These are phyloP conservation scores for Psilocybe azurescens DNA, from an alignment of 768 basidiomycete species.

Conservation along the genomic window DNA sequence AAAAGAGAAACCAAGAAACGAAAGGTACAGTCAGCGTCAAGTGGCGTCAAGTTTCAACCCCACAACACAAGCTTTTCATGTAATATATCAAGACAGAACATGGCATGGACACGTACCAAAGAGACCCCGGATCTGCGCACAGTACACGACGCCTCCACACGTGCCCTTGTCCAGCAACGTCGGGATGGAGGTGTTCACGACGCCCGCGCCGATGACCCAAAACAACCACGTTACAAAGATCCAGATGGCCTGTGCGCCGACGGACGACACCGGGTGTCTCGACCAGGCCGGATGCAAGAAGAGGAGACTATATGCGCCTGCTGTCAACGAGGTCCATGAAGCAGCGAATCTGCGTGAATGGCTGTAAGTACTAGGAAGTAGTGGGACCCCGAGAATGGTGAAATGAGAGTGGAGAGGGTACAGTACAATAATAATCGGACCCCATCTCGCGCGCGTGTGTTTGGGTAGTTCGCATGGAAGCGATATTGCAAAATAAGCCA, in stretches of 20 bases:
- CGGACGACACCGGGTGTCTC: conserved; percentile 54
- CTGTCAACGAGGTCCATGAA: conserved; percentile 64
- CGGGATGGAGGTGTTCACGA: conserved; percentile 56
- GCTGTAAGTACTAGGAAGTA: background rate
- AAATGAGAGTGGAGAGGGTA: background rate
- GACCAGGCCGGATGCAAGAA: conserved; percentile 67
- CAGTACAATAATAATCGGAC: conserved; percentile 53
- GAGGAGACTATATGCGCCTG: conserved; percentile 56
- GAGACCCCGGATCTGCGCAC: conserved; percentile 57
- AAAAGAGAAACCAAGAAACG: background rate
- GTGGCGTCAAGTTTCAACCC: background rate
- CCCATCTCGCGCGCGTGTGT: conserved; percentile 45
- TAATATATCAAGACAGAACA: background rate
- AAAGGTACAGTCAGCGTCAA: background rate
- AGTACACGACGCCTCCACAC: conserved; percentile 56
- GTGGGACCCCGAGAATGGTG: background rate
- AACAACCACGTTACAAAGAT: conserved; percentile 60
- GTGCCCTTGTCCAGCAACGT: conserved; percentile 41
- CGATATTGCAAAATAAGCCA: conserved; percentile 66
- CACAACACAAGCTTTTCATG: background rate
- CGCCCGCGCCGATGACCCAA: conserved; percentile 62
- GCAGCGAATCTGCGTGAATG: conserved; percentile 51
- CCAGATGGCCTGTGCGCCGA: conserved; percentile 68
- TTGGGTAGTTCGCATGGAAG: conserved; percentile 57
- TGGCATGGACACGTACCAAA: conserved; percentile 43